Evolutionary conservation across 2,329 filamentous ascomycete genomes (phyloP), one percentile per base, ranked within the genome.

Genomic region (Fusarium euwallaceae): DNA sequence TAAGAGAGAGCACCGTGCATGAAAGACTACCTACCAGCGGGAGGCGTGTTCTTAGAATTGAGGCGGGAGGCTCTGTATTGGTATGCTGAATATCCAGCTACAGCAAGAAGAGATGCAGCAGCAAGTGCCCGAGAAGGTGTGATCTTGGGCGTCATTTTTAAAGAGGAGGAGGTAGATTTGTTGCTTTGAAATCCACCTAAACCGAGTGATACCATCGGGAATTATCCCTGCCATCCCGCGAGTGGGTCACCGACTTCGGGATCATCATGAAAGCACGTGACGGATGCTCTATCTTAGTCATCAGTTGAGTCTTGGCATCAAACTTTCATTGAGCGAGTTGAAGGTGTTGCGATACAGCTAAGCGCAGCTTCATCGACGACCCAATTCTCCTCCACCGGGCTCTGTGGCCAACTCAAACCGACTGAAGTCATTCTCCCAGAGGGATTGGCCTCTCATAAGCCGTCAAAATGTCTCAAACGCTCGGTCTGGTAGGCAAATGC

Each of bases 401-500:
- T 71, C 67, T 64, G 22, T 55, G 71, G 64, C 69, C 61, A 45
- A 66, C 41, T 29, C 27, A 27, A 71, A 27, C 61, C 65, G 66
- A 74, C 68, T 74, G 66, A 64, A 59, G 61, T 56, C 60, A 37
- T 64, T 51, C 20, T 60, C 39, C n/a, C 24, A 41, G 68, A 76
- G 76, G 69, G 68, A 77, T 71, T 67, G 64, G 53, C 73, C 73
- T 74, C 72, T 41, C 53, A 12, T 17, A 45, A 69, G 32, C 67
- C 77, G 74, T 77, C 82, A 86, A 68, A 51, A 96, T 96, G 94
- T 95, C 94, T 78, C 93, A 95, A 88, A 92, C 90, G 76, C 86
- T 95, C 80, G 94, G 94, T 80, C 86, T 93, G 83, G 94, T 95
- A 89, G 78, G 83, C 73, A 63, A 60, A 63, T 22, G 32, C 29